phyloP scores from a whole-genome alignment of 257 asterid species.

The Primulina tabacum region DNA sequence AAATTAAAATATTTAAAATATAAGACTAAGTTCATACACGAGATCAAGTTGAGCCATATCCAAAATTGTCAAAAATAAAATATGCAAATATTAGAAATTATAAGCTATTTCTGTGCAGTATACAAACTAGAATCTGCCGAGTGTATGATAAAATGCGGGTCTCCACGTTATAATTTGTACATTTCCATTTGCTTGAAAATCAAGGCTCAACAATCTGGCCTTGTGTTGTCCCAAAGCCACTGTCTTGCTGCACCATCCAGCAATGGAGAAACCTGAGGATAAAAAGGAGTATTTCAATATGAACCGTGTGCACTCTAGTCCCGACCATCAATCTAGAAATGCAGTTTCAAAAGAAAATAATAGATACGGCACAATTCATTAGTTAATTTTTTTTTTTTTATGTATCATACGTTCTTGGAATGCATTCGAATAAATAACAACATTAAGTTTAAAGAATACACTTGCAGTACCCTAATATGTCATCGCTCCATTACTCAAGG shows the following conservation, averaged over 20 bases:
- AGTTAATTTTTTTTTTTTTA: background rate
- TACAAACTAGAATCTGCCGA: background rate
- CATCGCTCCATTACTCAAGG: no score
- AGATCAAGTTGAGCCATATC: background rate
- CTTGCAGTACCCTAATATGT: no score
- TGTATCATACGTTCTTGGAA: no score
- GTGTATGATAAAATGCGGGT: background rate
- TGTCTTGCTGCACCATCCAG: conserved; percentile 68
- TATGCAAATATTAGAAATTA: background rate
- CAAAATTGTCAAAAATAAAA: background rate
- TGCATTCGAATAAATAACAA: no score
- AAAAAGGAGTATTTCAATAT: conserved; percentile 8
- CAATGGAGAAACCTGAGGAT: conserved; percentile 73
- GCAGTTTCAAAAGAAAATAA: background rate
- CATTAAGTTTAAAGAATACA: no score
- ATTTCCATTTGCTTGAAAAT: conserved; percentile 9
- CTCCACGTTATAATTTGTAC: background rate
- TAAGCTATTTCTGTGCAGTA: background rate
- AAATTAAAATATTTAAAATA: background rate
- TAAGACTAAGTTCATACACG: background rate
- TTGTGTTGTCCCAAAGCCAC: conserved; percentile 88
- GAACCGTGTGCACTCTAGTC: background rate
- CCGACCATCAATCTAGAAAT: background rate
- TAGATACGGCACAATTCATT: background rate
- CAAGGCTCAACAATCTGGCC: conserved; percentile 47